Base-by-base conservation (phyloP, 495 filamentous ascomycete genomes). In the Trichocladium antarcticum region DNA sequence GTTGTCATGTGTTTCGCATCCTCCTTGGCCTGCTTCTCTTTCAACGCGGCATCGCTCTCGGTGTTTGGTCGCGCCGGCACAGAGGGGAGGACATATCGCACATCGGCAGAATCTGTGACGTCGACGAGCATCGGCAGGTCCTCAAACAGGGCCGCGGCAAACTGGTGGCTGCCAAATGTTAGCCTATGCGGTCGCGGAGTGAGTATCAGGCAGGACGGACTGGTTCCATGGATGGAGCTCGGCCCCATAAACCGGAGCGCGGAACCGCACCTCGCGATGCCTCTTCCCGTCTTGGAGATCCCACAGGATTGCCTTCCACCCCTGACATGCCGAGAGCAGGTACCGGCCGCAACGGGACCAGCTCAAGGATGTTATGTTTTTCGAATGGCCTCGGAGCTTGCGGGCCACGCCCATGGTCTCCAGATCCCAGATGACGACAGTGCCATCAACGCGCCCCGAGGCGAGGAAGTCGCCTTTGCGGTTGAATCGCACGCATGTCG, bases 241-340 rank as follows among this genome's bases (percentile, higher is more conserved):
- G 1, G 89, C 92, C 42, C 89, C 94, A 65, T 94, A 98, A 15
- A 95, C 87, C 2, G 90, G 87, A 5, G 89, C 88, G 50, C 87
- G 83, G 56, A 97, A 93, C 47, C 83, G 81, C 46, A 95, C 82
- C 54, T 77, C 71, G 53, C 74, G 71, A 57, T 72, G 67, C 39
- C 67, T 64, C 42, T 66, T 74, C 15, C 74, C 74, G 60, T 87
- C 82, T 54, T 82, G 73, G 38, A 98, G 67, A 66, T 98, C 93
- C 92, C 92, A 98, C 1, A 97, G 74, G 29, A 95, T 87, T 46
- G 81, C 88, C 66, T 89, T 94, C 84, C 89, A 96, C 59, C 95
- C 92, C 56, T 94, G 87, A 12, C 84, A 87, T n/a, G 85, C 81
- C 51, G 85, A 95, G 20, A 97, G 78, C n/a, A 99, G 76, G 66